Percentiles rank a stretch among this genome's conserved stretches.
phyloP scores from a whole-genome alignment of 1,139 yeast genomes.

The Blastobotrys apis region DNA sequence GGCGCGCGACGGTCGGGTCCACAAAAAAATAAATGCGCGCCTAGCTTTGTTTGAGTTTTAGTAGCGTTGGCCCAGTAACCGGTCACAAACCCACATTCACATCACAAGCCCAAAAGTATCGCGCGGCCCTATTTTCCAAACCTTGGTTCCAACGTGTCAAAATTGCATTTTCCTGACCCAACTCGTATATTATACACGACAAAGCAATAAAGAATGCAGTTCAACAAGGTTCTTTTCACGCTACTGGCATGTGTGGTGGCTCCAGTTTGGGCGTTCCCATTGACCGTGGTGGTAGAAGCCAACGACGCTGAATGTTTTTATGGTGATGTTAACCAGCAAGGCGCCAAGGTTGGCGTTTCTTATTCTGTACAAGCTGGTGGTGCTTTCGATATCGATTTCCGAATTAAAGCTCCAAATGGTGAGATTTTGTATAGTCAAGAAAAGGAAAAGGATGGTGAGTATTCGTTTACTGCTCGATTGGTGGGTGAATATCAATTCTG shows the following conservation, averaged over 20 bases:
- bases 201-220: background rate
- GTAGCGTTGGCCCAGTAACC: background rate
- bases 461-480: slow-evolving; percentile 61
- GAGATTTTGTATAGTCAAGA: slow-evolving; percentile 53
- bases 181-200: background rate
- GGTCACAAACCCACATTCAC: background rate
- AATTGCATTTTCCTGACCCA: background rate
- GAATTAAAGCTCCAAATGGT: slow-evolving; percentile 65
- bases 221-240: background rate
- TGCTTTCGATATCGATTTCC: slow-evolving; percentile 76
- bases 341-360: slow-evolving; percentile 69
- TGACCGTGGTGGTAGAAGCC: slow-evolving; percentile 76
- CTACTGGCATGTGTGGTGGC: slow-evolving; percentile 8
- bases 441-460: slow-evolving; percentile 82
- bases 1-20: no score
- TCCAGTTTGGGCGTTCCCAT: slow-evolving; percentile 36
- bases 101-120: background rate
- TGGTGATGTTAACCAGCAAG: slow-evolving; percentile 60
- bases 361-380: slow-evolving; percentile 95
- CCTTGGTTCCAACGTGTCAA: slow-evolving; percentile 6
- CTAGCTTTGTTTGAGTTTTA: no score
- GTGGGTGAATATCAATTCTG: slow-evolving; percentile 92
- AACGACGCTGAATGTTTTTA: slow-evolving; percentile 76
- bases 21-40: no score
- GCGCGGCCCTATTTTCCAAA: background rate